These are phyloP conservation scores for Parathielavia appendiculata DNA, from an alignment of 495 filamentous ascomycete species.

Conservation along the genomic window DNA sequence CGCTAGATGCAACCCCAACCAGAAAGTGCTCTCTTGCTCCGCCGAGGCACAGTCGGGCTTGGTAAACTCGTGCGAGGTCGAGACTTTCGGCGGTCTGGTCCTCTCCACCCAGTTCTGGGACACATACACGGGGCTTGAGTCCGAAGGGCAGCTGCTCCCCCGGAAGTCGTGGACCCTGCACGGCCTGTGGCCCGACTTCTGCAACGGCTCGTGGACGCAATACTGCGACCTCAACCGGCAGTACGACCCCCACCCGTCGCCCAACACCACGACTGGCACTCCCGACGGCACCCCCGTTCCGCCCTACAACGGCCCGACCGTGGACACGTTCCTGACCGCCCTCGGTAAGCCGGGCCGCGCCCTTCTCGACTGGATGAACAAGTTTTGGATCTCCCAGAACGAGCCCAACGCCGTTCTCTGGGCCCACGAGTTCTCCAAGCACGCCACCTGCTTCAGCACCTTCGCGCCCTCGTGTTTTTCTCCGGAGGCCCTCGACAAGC, in stretches of 20 bases:
- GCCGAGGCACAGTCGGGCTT: slow-evolving; percentile 32
- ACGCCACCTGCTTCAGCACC: slow-evolving; percentile 51
- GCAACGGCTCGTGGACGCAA: slow-evolving; percentile 47
- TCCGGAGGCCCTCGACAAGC: slow-evolving; percentile 31
- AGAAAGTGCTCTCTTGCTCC: slow-evolving; percentile 45
- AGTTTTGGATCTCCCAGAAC: slow-evolving; percentile 44
- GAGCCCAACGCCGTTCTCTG: slow-evolving; percentile 44
- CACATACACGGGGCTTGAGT: slow-evolving; percentile 48
- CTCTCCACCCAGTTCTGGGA: slow-evolving; percentile 50
- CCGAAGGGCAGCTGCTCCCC: slow-evolving; percentile 44
- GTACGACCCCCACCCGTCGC: slow-evolving; percentile 47
- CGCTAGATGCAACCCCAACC: not conserved
- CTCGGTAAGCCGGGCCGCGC: slow-evolving; percentile 40
- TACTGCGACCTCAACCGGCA: slow-evolving; percentile 52
- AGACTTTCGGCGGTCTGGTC: slow-evolving; percentile 50
- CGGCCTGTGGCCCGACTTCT: slow-evolving; percentile 51
- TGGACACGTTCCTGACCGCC: slow-evolving; percentile 42
- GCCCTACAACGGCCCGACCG: slow-evolving; percentile 40
- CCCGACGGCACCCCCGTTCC: slow-evolving; percentile 41
- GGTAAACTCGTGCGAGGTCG: slow-evolving; percentile 48
- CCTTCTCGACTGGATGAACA: slow-evolving; percentile 48
- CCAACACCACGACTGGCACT: slow-evolving; percentile 47
- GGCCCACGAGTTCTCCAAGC: slow-evolving; percentile 54
- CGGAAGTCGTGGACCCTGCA: slow-evolving; percentile 45
- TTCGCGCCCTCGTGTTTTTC: slow-evolving; percentile 50